Base-by-base conservation (phyloP, 495 filamentous ascomycete species). In the Geopyxis carbonaria region DNA sequence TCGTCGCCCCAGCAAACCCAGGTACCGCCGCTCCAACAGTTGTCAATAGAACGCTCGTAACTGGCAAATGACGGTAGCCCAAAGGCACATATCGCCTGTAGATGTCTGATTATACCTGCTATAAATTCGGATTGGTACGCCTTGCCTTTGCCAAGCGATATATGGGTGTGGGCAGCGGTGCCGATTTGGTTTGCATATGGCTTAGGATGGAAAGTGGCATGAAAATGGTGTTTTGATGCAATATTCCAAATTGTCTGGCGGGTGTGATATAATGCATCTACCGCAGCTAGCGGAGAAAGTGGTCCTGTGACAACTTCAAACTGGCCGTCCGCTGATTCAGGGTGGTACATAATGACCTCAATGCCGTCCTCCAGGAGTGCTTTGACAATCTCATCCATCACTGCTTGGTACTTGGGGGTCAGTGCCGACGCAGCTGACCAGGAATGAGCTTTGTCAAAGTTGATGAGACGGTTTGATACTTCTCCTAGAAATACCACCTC, bases 221-320 rank as follows among this genome's bases (percentile, higher is more conserved):
- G 72, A 34, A 80, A 62, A 1, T 65, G 64, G 23, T 75, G 65
- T 4, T 64, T 59, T 7, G 68, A 65, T 8, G 75, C 72, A 2
- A 75, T 61, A 5, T 62, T 59, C 5, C 59, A 58, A 48, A 92
- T 70, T 30, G 76, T 70, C 45, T 82, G 72, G 1, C 81, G 72
- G 1, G 82, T 69, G 47, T 78, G 73, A 8, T 85, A 57, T 3
- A 92, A 65, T 1, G 67, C 67, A 59, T 91, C 84, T 29, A 82
- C 70, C 0, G 82, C 80, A 3, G 64, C 56, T 2, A 89, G 56
- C 0, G 84, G 78, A 0, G 69, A 55, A 0, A 64, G 60, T 0
- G 80, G 73, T 0, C 73, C 66, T 0, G 87, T 71, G 11, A 84
- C 64, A 45, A 92, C 78, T 53, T 92, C 85, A 54, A 76, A 92